Evolutionary conservation across 495 filamentous ascomycete genomes (phyloP), one percentile per base, ranked within the genome.

Genomic region (Penicillium daleae): DNA sequence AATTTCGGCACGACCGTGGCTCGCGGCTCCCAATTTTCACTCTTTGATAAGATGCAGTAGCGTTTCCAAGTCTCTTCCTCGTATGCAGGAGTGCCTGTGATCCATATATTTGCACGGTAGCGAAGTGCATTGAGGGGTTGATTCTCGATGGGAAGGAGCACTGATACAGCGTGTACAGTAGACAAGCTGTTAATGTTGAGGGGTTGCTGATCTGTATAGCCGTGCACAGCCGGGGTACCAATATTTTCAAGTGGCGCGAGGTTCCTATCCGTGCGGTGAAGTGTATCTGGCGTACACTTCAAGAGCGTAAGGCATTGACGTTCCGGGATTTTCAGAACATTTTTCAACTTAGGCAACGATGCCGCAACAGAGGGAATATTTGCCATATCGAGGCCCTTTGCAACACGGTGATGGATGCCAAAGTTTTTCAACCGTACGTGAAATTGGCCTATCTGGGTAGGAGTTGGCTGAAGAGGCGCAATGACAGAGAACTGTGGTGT

Each of bases 31-130:
- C 26, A 19, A 29, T 15, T 6, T 26, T 4, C 15, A n/a, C 49
- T 8, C 42, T 46, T 46, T 6, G 49, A 19, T n/a, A n/a, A n/a
- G 12, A 52, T 21, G 1, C 49, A 15, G 26, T 31, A 27, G 49
- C 49, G 49, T 32, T 52, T 52, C 49, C 49, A 52, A 3, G 49
- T 32, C 26, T 52, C 49, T 52, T 52, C 49, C 26, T 52, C 49
- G 49, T 52, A 52, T 27, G 49, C 49, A 2, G 29, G 24, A 6
- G 27, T 3, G 24, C 32, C 32, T 15, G 0, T 0, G 15, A 52
- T 31, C 49, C 49, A 52, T 4, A 52, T 52, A 8, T 52, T 52
- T 27, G 49, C 49, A 4, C 49, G 49, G 49, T 31, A 52, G 4
- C 49, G 49, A 9, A 52, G 49, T 0, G 49, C 49, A 19, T 52